A percentile compares a stretch with the other conserved stretches of the same genome.
These are phyloP conservation scores for Salix udensis DNA, from an alignment of 345 rosid genomes.

Conservation along the genomic window DNA sequence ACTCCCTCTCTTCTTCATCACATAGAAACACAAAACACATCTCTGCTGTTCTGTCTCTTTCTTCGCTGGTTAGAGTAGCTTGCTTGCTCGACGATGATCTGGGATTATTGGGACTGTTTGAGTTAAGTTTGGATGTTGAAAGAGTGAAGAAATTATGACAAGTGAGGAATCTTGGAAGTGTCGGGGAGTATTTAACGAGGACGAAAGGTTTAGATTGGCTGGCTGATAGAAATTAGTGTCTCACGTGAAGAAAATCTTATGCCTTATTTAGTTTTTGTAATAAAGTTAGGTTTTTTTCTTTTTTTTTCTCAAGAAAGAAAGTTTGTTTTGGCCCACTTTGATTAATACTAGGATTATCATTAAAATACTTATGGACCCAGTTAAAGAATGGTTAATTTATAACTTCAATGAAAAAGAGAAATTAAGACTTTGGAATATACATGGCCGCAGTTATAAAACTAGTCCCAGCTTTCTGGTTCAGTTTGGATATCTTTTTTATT, in stretches of 20 bases:
- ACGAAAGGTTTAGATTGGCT: neutral
- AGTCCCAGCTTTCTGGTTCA: too few species aligned
- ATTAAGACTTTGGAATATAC: too few species aligned
- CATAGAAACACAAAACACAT: slow-evolving; percentile 18
- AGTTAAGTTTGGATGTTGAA: neutral
- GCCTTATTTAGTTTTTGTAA: neutral
- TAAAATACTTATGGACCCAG: too few species aligned
- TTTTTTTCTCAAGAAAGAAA: neutral
- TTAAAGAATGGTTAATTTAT: too few species aligned
- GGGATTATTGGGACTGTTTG: neutral
- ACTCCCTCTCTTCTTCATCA: slow-evolving; percentile 12
- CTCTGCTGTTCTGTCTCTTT: neutral
- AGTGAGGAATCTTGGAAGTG: neutral
- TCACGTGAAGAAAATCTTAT: neutral
- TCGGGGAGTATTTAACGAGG: neutral
- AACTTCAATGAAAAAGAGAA: too few species aligned
- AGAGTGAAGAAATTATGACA: neutral
- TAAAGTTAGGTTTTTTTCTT: neutral
- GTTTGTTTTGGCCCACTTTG: neutral
- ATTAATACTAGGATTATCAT: neutral
- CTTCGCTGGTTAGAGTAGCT: neutral
- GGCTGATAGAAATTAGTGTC: neutral
- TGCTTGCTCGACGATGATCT: neutral
- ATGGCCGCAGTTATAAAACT: too few species aligned
- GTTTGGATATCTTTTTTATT: too few species aligned